Percentiles rank a stretch among this genome's conserved stretches.
Conservation (phyloP, 805 yeast species). For the Monosporozyma servazzii region DNA sequence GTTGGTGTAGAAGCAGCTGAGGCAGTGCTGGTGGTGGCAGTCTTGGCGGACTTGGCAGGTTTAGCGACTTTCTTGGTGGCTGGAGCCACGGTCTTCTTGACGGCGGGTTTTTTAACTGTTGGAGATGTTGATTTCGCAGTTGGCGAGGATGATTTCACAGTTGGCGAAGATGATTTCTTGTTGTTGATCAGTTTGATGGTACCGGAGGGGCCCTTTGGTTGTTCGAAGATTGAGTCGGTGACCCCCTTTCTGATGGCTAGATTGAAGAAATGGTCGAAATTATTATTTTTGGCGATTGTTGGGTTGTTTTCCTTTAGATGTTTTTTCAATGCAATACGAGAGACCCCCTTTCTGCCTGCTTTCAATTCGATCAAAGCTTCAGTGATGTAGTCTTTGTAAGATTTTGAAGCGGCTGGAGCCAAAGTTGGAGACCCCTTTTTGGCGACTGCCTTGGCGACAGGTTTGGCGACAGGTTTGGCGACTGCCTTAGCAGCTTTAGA, state of each 20-base stretch:
- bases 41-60: background rate
- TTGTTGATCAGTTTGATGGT: constrained; percentile 51
- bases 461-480: too few relatives aligned
- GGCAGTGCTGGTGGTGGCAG: constrained; percentile 8
- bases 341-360: constrained; percentile 54
- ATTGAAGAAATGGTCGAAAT: constrained; percentile 70
- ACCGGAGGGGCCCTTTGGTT: constrained; percentile 87
- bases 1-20: constrained; percentile 14
- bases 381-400: constrained; percentile 28
- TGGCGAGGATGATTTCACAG: too few relatives aligned
- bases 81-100: too few relatives aligned
- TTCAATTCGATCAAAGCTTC: constrained; percentile 63
- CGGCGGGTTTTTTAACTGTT: background rate
- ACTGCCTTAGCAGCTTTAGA: constrained; percentile 1
- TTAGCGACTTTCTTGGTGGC: too few relatives aligned
- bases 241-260: constrained; percentile 76
- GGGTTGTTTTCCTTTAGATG: constrained; percentile 48
- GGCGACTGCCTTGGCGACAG: background rate
- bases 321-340: constrained; percentile 84
- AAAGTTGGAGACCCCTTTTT: constrained; percentile 5
- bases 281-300: constrained; percentile 48
- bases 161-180: constrained; percentile 12
- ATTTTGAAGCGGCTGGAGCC: constrained; percentile 11
- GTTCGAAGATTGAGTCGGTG: constrained; percentile 59
- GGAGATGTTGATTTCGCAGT: too few relatives aligned